Evolutionary conservation across 306 rosid species (phyloP), one percentile per base, ranked within the genome.

Genomic region (Dryas octopetala): DNA sequence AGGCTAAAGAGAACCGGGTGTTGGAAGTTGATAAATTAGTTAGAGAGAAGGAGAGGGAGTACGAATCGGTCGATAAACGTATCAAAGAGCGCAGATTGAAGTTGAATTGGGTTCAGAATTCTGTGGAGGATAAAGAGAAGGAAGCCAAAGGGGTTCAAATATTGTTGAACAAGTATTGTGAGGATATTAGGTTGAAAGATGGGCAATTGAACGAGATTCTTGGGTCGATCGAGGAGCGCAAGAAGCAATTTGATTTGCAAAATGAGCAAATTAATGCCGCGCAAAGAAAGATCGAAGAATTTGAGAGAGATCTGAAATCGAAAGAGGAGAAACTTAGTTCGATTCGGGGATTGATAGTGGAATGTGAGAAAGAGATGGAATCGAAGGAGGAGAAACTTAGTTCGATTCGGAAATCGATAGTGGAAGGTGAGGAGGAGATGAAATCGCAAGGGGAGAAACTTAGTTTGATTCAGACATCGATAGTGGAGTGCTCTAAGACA

Each of bases 21-120:
- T 64, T 53, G 11, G 66, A 45, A 5, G 13, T 80, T 4, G 71
- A 46, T n/a, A 76, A 62, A 17, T 79, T 73, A 38, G 52, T 84
- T 38, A 50, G 26, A 19, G 89, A 64, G 28, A 88, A 76, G 68
- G 83, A 77, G 68, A 77, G 78, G 17, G 85, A 87, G 19, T 51
- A 79, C 12, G 43, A 19, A 50, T 41, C 13, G 4, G 16, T 87
- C 23, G 46, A 43, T 4, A 68, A 67, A 9, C 15, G 32, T 9
- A 7, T 83, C 4, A 76, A 77, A 23, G 85, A 85, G 8, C 57
- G 53, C 7, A 40, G 45, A 5, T 54, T 51, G 84, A 83, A 55
- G 41, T 79, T 58, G 77, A 70, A 17, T 55, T 59, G 11, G 57
- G 4, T 80, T 19, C 60, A 61, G 61, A 74, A 32, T 19, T 53